Evolutionary conservation across 2,329 filamentous ascomycete genomes (phyloP), one percentile per base, ranked within the genome.

Genomic region (Neophaeococcomyces aloes): DNA sequence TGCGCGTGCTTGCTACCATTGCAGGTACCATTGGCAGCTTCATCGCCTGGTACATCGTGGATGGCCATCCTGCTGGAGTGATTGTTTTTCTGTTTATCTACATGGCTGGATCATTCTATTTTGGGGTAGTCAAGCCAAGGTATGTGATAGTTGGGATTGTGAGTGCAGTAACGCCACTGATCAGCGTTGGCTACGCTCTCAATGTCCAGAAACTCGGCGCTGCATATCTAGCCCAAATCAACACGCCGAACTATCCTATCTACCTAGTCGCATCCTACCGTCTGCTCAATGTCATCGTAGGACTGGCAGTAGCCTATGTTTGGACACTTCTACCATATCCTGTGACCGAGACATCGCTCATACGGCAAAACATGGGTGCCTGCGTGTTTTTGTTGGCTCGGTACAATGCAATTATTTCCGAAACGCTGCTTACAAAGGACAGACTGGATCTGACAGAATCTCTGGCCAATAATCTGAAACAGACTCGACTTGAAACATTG

Each of bases 331-430:
- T 41, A 18, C 35, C 40, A 0, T 82, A 75, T 48, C 81, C 83
- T 0, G 71, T 85, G 29, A 81, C 80, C 0, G 82, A 86, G 52
- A 76, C 83, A 42, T 78, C 76, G 3, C 75, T 76, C 55, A 67
- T 86, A 3, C 72, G 83, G 3, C 75, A 76, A 50, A 79, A 80
- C 46, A 66, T 86, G 0, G 81, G 81, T 2, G 75, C 75, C 0
- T 75, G 80, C 0, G 64, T 87, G 2, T 85, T 85, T 56, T 67
- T 86, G 1, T 69, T 85, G 2, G 82, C 82, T 3, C 85, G 83
- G 53, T 83, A 83, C 59, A 85, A 84, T 57, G 43, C 43, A 3
- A 45, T 33, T 15, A 11, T 32, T 11, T 32, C 30, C n/a, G 30
- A 32, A 11, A 32, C 30, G 4, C 30, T 13, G 17, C 6, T 14